Evolutionary conservation across 2,329 filamentous ascomycete species (phyloP).

Genomic region (Chaetothyriales sp.): DNA sequence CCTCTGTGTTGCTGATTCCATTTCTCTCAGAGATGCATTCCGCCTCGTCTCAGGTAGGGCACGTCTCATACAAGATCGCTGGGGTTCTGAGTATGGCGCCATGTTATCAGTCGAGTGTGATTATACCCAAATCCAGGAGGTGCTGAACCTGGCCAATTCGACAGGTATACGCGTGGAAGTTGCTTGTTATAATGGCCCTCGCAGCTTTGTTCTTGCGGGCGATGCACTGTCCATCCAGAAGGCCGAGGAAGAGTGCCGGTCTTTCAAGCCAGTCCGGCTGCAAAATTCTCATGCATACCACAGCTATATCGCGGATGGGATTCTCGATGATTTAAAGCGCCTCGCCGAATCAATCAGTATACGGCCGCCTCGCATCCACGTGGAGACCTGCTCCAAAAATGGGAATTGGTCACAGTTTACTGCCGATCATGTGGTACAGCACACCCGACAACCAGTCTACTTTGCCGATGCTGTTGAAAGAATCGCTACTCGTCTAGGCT

Average conservation of each 20-base stretch:
- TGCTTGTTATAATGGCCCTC: constrained; percentile 2
- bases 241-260: neutral
- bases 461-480: constrained; percentile 21
- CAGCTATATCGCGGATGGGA: neutral
- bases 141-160: neutral
- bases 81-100: constrained; percentile 15
- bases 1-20: constrained; percentile 15
- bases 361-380: neutral
- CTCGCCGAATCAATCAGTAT: neutral
- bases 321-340: neutral
- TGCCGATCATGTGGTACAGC: constrained; percentile 15
- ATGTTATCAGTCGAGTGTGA: constrained; percentile 11
- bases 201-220: constrained; percentile 1
- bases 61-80: constrained; percentile 11
- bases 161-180: neutral
- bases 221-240: neutral
- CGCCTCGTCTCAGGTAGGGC: constrained; percentile 15
- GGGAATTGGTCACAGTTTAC: neutral
- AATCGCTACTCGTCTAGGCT: constrained; percentile 13
- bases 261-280: neutral
- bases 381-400: constrained; percentile 1
- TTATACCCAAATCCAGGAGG: neutral
- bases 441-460: constrained; percentile 23
- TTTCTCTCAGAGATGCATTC: constrained; percentile 17
- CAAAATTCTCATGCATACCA: neutral